phyloP scores from a whole-genome alignment of 768 basidiomycete genomes.

The Rhodotorula kratochvilovae region DNA sequence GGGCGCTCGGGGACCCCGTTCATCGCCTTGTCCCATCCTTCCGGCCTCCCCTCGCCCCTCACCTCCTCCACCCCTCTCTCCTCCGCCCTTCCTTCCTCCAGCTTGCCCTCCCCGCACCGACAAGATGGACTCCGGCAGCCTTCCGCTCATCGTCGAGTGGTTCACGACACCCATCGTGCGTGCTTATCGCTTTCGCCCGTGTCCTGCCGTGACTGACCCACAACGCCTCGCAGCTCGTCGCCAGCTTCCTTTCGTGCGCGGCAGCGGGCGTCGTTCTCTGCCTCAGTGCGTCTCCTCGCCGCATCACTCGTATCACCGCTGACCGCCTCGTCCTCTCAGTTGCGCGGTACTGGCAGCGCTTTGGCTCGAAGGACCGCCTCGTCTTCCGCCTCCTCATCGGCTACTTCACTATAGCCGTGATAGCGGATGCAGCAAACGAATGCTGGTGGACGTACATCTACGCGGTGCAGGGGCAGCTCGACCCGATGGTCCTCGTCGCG shows the following conservation, averaged over 20 bases:
- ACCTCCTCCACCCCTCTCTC: not conserved
- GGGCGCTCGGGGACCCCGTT: too few species aligned
- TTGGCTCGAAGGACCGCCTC: not conserved
- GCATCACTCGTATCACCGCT: not conserved
- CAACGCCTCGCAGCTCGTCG: not conserved
- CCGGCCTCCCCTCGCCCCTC: too few species aligned
- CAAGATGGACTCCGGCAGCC: not conserved
- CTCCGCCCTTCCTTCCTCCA: not conserved
- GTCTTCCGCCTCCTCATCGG: not conserved
- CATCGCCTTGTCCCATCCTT: too few species aligned
- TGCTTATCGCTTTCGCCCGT: too few species aligned
- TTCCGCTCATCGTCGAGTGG: not conserved
- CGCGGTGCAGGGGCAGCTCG: not conserved
- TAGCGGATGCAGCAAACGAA: not conserved
- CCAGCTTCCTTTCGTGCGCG: not conserved
- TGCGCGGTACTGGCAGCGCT: not conserved
- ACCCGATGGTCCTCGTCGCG: not conserved
- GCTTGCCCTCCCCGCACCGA: too few species aligned
- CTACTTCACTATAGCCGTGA: not conserved
- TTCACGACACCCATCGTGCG: not conserved
- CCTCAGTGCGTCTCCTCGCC: not conserved
- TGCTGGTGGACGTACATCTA: not conserved
- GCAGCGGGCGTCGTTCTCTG: not conserved
- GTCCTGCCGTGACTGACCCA: too few species aligned
- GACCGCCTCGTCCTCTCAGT: not conserved